A percentile compares a stretch with the other conserved stretches of the same genome.
Conservation (phyloP, 768 basidiomycete species). For the Mycena metata region DNA sequence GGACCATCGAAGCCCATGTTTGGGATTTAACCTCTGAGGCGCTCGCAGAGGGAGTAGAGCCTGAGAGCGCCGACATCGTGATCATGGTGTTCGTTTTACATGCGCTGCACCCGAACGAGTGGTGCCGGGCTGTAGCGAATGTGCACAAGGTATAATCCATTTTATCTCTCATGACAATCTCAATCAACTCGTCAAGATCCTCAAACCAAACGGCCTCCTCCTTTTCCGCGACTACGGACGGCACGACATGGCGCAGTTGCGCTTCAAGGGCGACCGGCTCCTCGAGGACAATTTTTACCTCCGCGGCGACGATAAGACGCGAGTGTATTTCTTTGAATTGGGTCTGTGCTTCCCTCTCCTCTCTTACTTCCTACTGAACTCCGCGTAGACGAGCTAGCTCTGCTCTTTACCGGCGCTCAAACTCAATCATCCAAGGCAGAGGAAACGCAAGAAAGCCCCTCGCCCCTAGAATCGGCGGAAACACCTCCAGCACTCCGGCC, state of each 20-base stretch:
- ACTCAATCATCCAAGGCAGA: conserved; percentile 46
- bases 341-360: conserved; percentile 58
- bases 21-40: conserved; percentile 89
- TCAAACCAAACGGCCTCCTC: conserved; percentile 90
- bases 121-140: conserved; percentile 86
- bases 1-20: conserved; percentile 83
- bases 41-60: conserved; percentile 74
- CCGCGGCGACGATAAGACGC: conserved; percentile 90
- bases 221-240: conserved; percentile 96
- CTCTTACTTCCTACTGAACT: not conserved
- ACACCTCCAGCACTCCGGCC: conserved; percentile 9
- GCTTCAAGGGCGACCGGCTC: conserved; percentile 90
- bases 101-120: conserved; percentile 94
- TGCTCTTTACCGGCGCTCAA: conserved; percentile 79
- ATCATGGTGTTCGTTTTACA: conserved; percentile 96
- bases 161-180: not conserved
- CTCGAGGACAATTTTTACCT: conserved; percentile 97
- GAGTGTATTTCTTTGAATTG: conserved; percentile 96
- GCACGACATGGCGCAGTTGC: conserved; percentile 93
- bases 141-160: conserved; percentile 72
- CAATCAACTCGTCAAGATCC: conserved; percentile 64
- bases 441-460: conserved; percentile 44
- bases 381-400: conserved; percentile 78
- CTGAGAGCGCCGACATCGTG: conserved; percentile 85
- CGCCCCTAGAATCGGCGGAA: conserved; percentile 40